These are phyloP conservation scores for Phytopythium chamaehyphon DNA, from an alignment of 352 stramenopile genomes.

Conservation along the genomic window DNA sequence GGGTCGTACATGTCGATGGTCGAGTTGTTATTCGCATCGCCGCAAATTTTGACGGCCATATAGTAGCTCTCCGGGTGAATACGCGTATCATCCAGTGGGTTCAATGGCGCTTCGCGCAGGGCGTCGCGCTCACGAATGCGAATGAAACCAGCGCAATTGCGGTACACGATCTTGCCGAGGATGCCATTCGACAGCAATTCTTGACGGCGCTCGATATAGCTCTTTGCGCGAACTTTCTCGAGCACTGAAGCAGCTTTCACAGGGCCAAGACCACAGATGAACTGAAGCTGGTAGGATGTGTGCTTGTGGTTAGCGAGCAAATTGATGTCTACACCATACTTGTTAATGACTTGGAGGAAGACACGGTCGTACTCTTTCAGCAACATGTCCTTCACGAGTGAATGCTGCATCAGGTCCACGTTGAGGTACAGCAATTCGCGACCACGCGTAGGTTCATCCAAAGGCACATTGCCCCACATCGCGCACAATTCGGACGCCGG, in stretches of 20 bases:
- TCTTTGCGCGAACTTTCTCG: slow-evolving; percentile 82
- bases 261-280: slow-evolving; percentile 80
- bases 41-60: slow-evolving; percentile 90
- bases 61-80: slow-evolving; percentile 91
- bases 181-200: slow-evolving; percentile 82
- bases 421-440: slow-evolving; percentile 84
- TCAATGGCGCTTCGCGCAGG: slow-evolving; percentile 78
- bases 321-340: slow-evolving; percentile 87
- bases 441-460: slow-evolving; percentile 75
- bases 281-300: slow-evolving; percentile 83
- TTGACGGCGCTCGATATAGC: slow-evolving; percentile 83
- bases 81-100: slow-evolving; percentile 83
- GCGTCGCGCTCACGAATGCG: slow-evolving; percentile 85
- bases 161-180: slow-evolving; percentile 84
- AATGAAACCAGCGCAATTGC: slow-evolving; percentile 85
- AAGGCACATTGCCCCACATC: slow-evolving; percentile 80
- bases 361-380: slow-evolving; percentile 85
- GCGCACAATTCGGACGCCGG: slow-evolving; percentile 79
- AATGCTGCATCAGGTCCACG: slow-evolving; percentile 84
- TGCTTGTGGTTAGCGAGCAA: slow-evolving; percentile 88
- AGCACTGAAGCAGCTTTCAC: slow-evolving; percentile 77
- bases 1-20: slow-evolving; percentile 91
- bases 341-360: slow-evolving; percentile 85
- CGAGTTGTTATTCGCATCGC: slow-evolving; percentile 89
- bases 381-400: slow-evolving; percentile 79